Percentiles rank a stretch among this genome's conserved stretches.
These are phyloP conservation scores for Sporopachydermia lactativora DNA, from an alignment of 805 yeast species.

Conservation along the genomic window DNA sequence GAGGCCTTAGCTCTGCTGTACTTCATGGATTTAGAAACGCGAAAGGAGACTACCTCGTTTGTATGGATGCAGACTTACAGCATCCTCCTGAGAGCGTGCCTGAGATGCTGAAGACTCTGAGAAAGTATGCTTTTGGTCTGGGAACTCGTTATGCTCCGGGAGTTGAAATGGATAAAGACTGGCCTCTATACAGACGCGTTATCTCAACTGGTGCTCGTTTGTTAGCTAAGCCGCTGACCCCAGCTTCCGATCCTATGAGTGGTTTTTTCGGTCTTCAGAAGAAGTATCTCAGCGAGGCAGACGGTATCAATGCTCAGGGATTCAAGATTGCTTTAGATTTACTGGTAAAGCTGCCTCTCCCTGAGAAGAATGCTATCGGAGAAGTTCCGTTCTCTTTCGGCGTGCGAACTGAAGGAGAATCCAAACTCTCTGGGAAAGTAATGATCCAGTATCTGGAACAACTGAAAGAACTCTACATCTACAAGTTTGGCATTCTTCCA, in stretches of 20 bases:
- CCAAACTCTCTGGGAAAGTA: conserved; percentile 34
- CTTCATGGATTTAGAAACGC: conserved; percentile 33
- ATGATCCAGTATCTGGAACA: conserved; percentile 33
- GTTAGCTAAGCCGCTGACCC: conserved; percentile 33
- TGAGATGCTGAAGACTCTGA: conserved; percentile 25
- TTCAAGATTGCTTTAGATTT: conserved; percentile 37
- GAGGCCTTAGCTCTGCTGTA: conserved; percentile 37
- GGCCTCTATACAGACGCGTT: conserved; percentile 37
- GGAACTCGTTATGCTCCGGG: conserved; percentile 43
- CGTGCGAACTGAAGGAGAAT: conserved; percentile 40
- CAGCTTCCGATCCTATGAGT: conserved; percentile 40
- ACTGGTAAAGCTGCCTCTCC: conserved; percentile 12
- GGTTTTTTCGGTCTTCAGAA: conserved; percentile 38
- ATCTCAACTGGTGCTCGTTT: conserved; percentile 34
- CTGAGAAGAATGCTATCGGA: conserved; percentile 4
- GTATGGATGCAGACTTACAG: conserved; percentile 42
- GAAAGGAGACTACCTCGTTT: conserved; percentile 30
- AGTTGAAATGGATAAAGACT: conserved; percentile 37
- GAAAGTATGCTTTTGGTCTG: conserved; percentile 28
- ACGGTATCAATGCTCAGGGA: conserved; percentile 28
- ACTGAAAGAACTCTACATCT: conserved; percentile 30
- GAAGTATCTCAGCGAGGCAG: conserved; percentile 24
- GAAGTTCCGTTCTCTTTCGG: conserved; percentile 28
- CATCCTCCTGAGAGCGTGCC: conserved; percentile 41
- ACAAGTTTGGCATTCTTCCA: conserved; percentile 28